phyloP scores from a whole-genome alignment of 371 early-diverging fungal species.

The Entomophthora muscae region DNA sequence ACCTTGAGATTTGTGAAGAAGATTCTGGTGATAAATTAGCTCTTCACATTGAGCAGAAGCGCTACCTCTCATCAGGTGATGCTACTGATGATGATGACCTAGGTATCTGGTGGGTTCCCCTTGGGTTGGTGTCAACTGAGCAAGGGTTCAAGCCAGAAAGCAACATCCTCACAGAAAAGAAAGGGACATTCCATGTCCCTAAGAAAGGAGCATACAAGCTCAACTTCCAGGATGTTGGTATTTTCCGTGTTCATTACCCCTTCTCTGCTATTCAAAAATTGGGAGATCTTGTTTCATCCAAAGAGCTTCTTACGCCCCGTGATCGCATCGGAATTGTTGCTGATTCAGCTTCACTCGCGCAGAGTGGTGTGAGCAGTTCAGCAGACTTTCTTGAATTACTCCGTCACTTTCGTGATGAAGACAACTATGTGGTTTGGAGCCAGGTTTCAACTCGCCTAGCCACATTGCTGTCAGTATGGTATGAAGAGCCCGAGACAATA shows the following conservation, averaged over 20 bases:
- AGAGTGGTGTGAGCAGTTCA: no score
- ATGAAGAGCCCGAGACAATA: no score
- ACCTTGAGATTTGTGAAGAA: conserved; percentile 38
- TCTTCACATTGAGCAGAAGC: conserved; percentile 36
- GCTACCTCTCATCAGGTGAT: conserved; percentile 61
- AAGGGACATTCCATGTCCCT: conserved; percentile 13
- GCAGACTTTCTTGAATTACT: conserved; percentile 37
- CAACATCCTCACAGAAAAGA: conserved; percentile 17
- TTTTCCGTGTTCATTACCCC: conserved; percentile 47
- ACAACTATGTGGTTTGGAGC: conserved; percentile 44
- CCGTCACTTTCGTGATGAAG: conserved; percentile 33
- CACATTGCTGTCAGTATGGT: conserved; percentile 19
- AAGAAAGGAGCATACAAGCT: conserved; percentile 26
- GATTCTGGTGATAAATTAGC: conserved; percentile 15
- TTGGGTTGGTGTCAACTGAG: conserved; percentile 22
- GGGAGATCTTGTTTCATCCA: conserved; percentile 20
- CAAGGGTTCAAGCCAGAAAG: conserved; percentile 11
- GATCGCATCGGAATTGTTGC: conserved; percentile 42
- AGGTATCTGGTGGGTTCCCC: conserved; percentile 61
- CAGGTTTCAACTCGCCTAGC: conserved; percentile 23
- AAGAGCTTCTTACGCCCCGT: conserved; percentile 17
- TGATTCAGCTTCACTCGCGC: conserved; percentile 40
- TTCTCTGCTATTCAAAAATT: conserved; percentile 21
- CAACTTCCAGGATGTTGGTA: conserved; percentile 35
- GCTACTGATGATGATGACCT: conserved; percentile 39